Percentiles rank a stretch among this genome's conserved stretches.
Conservation (phyloP, 1,284 basidiomycete species). For the Puccinia triticina region DNA sequence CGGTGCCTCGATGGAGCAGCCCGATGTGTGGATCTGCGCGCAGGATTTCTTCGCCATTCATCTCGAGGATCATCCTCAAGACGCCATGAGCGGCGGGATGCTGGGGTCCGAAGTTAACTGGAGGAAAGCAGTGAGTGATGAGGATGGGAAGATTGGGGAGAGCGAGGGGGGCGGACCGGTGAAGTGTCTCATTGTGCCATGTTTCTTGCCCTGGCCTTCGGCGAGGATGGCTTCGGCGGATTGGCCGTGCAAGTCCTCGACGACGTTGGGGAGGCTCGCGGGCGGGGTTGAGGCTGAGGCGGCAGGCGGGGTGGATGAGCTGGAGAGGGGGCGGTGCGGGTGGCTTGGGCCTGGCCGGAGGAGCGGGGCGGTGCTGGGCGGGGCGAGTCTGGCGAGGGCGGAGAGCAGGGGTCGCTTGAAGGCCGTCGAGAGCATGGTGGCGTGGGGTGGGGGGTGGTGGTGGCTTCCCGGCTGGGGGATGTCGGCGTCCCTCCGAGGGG, state of each 20-base stretch:
- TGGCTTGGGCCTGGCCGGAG: neutral
- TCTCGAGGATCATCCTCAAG: slow-evolving; percentile 92
- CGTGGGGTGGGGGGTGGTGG: too few species aligned
- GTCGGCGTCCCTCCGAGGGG: too few species aligned
- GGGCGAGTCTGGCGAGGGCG: neutral
- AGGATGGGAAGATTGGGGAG: neutral
- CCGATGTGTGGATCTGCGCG: slow-evolving; percentile 71
- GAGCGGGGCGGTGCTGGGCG: neutral
- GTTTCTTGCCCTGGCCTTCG: slow-evolving; percentile 35
- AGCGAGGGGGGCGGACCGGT: slow-evolving; percentile 5
- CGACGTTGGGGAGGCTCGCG: slow-evolving; percentile 30
- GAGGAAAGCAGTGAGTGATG: neutral
- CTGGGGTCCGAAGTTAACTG: slow-evolving; percentile 95
- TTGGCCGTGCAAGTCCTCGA: slow-evolving; percentile 39
- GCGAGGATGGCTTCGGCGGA: slow-evolving; percentile 37
- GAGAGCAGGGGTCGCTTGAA: neutral
- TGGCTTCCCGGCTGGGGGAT: too few species aligned
- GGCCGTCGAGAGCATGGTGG: neutral
- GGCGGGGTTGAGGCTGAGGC: neutral
- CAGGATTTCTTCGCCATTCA: slow-evolving; percentile 80
- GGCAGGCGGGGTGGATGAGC: neutral
- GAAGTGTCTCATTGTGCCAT: slow-evolving; percentile 46
- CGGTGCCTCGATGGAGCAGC: slow-evolving; percentile 92
- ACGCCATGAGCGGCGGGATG: slow-evolving; percentile 99
- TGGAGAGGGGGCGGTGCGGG: neutral